These are phyloP conservation scores for Leishmania aethiopica DNA, from an alignment of 208 protist species.

Conservation along the genomic window DNA sequence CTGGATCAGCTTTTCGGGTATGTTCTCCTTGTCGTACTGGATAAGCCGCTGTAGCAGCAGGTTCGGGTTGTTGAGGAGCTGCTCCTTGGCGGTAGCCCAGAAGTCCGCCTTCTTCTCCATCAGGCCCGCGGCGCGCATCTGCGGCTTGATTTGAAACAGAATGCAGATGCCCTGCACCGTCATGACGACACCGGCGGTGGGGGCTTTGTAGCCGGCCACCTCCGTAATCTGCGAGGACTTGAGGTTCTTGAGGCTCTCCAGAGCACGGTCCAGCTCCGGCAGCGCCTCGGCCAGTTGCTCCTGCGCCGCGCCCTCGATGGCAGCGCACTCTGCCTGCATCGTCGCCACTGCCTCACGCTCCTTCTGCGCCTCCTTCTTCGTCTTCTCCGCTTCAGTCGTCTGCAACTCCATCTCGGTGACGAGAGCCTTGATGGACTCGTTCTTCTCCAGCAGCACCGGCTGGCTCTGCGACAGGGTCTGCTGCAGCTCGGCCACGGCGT, in stretches of 20 bases:
- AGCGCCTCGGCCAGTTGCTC: conserved; percentile 95
- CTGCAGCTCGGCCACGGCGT: conserved; percentile 93
- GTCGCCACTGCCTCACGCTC: conserved; percentile 93
- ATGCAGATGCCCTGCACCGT: conserved; percentile 99
- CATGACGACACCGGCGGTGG: conserved; percentile 96
- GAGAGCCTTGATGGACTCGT: conserved; percentile 93
- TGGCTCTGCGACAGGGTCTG: conserved; percentile 94
- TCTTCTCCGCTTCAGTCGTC: conserved; percentile 94
- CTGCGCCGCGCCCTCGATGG: conserved; percentile 95
- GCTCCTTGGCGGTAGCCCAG: conserved; percentile 94
- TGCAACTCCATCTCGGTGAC: conserved; percentile 94
- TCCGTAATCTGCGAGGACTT: conserved; percentile 97
- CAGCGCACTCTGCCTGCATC: conserved; percentile 94
- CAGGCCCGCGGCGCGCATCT: conserved; percentile 94
- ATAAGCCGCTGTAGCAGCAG: conserved; percentile 93
- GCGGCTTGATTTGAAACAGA: conserved; percentile 96
- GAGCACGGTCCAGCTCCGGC: conserved; percentile 96
- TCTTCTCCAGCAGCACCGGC: conserved; percentile 95
- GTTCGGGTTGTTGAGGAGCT: conserved; percentile 93
- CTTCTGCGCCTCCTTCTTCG: conserved; percentile 86
- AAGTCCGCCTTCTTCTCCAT: conserved; percentile 97
- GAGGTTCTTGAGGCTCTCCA: conserved; percentile 95
- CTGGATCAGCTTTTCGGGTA: conserved; percentile 94
- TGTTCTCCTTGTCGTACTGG: conserved; percentile 97
- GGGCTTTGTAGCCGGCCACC: conserved; percentile 95